These are phyloP conservation scores for Cladosporium sphaerospermum DNA, from an alignment of 2,329 filamentous ascomycete species.

Conservation along the genomic window DNA sequence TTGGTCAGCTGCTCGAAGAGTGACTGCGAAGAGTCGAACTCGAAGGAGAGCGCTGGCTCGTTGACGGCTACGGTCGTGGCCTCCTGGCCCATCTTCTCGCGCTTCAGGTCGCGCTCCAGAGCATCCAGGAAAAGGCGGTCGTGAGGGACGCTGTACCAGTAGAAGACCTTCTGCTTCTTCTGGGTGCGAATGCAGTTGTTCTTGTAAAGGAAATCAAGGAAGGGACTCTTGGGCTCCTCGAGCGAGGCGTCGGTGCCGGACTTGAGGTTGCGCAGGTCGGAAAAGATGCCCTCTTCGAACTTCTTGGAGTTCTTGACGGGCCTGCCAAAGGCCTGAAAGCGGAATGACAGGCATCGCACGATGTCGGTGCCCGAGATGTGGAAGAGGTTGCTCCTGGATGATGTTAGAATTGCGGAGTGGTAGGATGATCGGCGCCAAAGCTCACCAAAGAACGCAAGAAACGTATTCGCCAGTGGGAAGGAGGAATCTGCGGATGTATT, in stretches of 20 bases:
- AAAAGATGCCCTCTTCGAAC: constrained; percentile 99
- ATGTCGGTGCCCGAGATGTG: constrained; percentile 99
- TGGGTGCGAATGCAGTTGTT: constrained; percentile 99
- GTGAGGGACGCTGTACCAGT: constrained; percentile 99
- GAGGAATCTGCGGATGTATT: constrained; percentile 93
- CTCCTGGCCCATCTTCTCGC: constrained; percentile 99
- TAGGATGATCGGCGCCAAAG: constrained; percentile 9
- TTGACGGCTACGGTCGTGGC: constrained; percentile 93
- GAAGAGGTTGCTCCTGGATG: constrained; percentile 84
- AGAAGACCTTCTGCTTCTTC: constrained; percentile 99
- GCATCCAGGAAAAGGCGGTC: constrained; percentile 96
- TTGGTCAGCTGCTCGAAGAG: constrained; percentile 99
- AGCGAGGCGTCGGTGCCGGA: constrained; percentile 96
- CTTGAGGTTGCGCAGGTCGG: constrained; percentile 94
- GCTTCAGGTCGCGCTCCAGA: constrained; percentile 92
- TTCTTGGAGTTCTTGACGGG: constrained; percentile 99
- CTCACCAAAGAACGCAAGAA: constrained; percentile 87
- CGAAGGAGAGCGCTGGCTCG: constrained; percentile 95
- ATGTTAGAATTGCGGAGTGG: constrained; percentile 19
- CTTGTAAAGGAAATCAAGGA: constrained; percentile 98
- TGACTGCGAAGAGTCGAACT: constrained; percentile 98
- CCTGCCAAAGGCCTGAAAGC: constrained; percentile 96
- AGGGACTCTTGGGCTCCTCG: constrained; percentile 96
- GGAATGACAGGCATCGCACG: constrained; percentile 93
- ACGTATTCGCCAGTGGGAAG: constrained; percentile 97